These are phyloP conservation scores for Dendrobium chrysotoxum DNA, from an alignment of 106 monocot species.

Conservation along the genomic window DNA sequence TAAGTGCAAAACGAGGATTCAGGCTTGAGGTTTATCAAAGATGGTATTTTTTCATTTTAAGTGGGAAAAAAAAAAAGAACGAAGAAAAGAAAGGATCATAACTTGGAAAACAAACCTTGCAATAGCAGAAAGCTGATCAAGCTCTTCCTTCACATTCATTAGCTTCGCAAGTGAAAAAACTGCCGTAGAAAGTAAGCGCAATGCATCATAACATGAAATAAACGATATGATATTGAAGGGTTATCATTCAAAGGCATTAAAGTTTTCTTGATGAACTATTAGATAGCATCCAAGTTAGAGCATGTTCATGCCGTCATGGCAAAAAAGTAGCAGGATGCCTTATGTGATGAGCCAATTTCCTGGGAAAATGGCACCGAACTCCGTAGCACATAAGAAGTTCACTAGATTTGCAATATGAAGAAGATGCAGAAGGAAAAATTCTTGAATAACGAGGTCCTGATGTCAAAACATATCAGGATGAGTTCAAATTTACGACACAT, in stretches of 20 bases:
- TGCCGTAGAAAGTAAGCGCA: conserved; percentile 13
- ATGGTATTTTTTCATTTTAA: background rate
- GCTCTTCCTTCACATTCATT: conserved; percentile 89
- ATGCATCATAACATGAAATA: background rate
- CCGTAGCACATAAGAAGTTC: background rate
- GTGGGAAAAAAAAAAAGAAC: background rate
- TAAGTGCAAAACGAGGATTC: background rate
- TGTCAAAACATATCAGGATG: background rate
- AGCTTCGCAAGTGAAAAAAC: conserved; percentile 94
- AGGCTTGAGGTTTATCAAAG: background rate
- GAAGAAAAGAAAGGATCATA: background rate
- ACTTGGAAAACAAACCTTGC: conserved; percentile 48
- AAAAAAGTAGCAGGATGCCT: background rate
- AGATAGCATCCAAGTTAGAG: background rate
- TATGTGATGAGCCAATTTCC: background rate
- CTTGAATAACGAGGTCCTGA: background rate
- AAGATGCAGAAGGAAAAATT: background rate
- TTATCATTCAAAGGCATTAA: background rate
- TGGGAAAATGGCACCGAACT: background rate
- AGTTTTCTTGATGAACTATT: background rate
- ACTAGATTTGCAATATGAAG: background rate
- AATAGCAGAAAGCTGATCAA: conserved; percentile 68
- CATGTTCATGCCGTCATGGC: background rate
- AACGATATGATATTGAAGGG: background rate
- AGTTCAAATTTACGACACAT: background rate